These are phyloP conservation scores for Cryptococcus depauperatus DNA, from an alignment of 1,284 basidiomycete genomes.

Conservation along the genomic window DNA sequence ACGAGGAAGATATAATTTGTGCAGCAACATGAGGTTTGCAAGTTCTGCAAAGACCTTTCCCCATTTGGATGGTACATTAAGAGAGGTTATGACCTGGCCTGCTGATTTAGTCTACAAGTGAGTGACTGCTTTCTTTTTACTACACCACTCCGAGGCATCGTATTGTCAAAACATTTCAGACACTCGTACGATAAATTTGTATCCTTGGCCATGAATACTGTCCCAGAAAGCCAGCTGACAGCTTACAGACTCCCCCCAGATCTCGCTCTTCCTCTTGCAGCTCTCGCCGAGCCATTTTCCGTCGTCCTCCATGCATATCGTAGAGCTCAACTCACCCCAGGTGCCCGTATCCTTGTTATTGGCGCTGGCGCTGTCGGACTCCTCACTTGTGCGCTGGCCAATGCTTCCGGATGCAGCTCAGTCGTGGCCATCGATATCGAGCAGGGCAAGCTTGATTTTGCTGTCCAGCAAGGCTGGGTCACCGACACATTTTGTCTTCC, in stretches of 20 bases:
- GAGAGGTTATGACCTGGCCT: slow-evolving; percentile 81
- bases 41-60: slow-evolving; percentile 84
- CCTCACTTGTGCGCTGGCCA: slow-evolving; percentile 71
- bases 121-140: slow-evolving; percentile 45
- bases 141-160: neutral
- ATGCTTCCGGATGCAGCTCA: slow-evolving; percentile 59
- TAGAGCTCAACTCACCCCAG: slow-evolving; percentile 55
- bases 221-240: neutral
- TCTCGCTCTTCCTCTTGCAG: slow-evolving; percentile 67
- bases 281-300: slow-evolving; percentile 82
- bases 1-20: slow-evolving; percentile 87
- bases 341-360: slow-evolving; percentile 71
- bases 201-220: slow-evolving; percentile 3
- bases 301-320: slow-evolving; percentile 77
- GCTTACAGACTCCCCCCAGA: slow-evolving; percentile 43
- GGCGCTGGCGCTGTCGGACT: slow-evolving; percentile 89
- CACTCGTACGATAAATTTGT: no score
- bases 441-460: slow-evolving; percentile 67
- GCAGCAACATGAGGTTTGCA: slow-evolving; percentile 75
- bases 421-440: slow-evolving; percentile 82
- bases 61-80: slow-evolving; percentile 85
- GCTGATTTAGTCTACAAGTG: slow-evolving; percentile 75
- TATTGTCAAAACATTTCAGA: neutral
- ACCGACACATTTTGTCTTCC: slow-evolving; percentile 64
- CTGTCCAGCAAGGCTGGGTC: slow-evolving; percentile 64